Evolutionary conservation across 1,284 basidiomycete species (phyloP).

Genomic region (Tylopilus sp.): DNA sequence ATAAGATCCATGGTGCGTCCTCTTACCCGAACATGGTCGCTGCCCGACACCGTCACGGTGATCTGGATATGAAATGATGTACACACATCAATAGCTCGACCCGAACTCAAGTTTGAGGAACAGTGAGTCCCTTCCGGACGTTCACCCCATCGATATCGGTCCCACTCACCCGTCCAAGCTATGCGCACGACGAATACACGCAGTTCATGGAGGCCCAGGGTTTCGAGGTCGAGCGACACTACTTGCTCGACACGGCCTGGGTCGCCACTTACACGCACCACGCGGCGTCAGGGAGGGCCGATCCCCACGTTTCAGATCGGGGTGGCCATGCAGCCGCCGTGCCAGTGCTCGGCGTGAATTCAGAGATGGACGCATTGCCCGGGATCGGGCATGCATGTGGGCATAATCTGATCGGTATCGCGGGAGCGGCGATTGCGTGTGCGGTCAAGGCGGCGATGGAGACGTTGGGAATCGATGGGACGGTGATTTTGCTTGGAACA

Average conservation of each 20-base stretch:
- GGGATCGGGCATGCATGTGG: constrained; percentile 74
- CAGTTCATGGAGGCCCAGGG: constrained; percentile 55
- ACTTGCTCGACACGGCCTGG: constrained; percentile 68
- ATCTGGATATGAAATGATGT: background rate
- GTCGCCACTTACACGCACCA: constrained; percentile 51
- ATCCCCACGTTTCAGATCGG: background rate
- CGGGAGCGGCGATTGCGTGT: constrained; percentile 64
- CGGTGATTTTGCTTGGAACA: constrained; percentile 68
- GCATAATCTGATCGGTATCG: constrained; percentile 75
- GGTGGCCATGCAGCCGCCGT: constrained; percentile 26
- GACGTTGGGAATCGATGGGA: constrained; percentile 57
- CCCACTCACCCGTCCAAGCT: constrained; percentile 26
- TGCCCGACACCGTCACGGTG: too few species aligned
- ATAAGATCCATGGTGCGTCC: constrained; percentile 61
- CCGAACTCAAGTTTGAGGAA: constrained; percentile 58
- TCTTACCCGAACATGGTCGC: background rate
- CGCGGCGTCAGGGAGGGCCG: too few species aligned
- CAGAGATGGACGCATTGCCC: constrained; percentile 66
- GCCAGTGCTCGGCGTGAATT: constrained; percentile 60
- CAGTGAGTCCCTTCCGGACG: constrained; percentile 35
- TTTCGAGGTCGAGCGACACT: constrained; percentile 55
- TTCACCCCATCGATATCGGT: background rate
- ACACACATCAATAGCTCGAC: constrained; percentile 45
- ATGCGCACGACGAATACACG: constrained; percentile 55
- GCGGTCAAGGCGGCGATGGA: constrained; percentile 57